Percentiles rank a stretch among this genome's conserved stretches.
phyloP scores from a whole-genome alignment of 495 filamentous ascomycete genomes.

The Glarea lozoyensis region DNA sequence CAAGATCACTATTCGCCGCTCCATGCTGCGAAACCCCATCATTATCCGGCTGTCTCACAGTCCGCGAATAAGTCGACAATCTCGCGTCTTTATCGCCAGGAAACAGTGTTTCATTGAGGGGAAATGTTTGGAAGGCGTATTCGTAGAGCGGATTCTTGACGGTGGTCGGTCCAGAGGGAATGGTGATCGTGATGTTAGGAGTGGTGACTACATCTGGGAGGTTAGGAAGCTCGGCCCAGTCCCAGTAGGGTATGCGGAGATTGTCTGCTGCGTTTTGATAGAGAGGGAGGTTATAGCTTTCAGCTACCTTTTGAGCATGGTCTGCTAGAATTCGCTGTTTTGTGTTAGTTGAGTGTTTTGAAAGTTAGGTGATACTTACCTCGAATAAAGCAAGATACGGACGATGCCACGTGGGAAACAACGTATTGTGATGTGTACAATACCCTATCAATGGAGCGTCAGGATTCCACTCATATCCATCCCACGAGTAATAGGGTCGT shows the following conservation, averaged over 20 bases:
- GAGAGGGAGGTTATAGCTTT: conserved; percentile 22
- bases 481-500: conserved; percentile 47
- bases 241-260: conserved; percentile 58
- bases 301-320: conserved; percentile 22
- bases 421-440: conserved; percentile 52
- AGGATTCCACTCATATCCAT: conserved; percentile 36
- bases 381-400: conserved; percentile 53
- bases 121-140: conserved; percentile 42
- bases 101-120: conserved; percentile 9
- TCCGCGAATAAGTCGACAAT: not conserved
- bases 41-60: not conserved
- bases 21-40: not conserved
- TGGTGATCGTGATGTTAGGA: conserved; percentile 33
- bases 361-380: conserved; percentile 13
- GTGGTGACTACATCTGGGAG: conserved; percentile 31
- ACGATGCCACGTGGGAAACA: conserved; percentile 65
- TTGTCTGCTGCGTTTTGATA: conserved; percentile 33
- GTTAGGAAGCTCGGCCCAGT: conserved; percentile 49
- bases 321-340: conserved; percentile 49
- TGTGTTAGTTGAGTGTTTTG: not conserved
- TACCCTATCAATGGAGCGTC: conserved; percentile 44
- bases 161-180: conserved; percentile 39
- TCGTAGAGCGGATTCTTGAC: conserved; percentile 54
- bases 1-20: not conserved
- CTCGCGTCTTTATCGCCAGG: not conserved